These are phyloP conservation scores for Yamadazyma akitaensis DNA, from an alignment of 805 yeast genomes.

Conservation along the genomic window DNA sequence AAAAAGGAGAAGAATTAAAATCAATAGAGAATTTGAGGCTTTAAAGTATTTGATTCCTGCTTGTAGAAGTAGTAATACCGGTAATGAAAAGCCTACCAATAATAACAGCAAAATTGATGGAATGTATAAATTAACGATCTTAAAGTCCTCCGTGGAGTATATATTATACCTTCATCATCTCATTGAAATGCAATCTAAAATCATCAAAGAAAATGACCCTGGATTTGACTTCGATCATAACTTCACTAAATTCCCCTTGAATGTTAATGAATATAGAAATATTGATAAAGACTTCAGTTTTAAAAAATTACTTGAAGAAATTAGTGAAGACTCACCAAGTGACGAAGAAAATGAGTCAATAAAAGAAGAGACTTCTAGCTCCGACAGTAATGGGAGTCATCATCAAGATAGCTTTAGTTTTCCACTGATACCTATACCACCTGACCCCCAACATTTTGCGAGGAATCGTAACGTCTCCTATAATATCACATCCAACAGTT, in stretches of 20 bases:
- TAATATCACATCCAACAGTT: background rate
- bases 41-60: constrained; percentile 76
- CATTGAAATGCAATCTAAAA: constrained; percentile 48
- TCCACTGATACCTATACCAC: background rate
- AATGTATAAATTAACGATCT: constrained; percentile 76
- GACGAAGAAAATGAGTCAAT: constrained; percentile 2
- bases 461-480: constrained; percentile 5
- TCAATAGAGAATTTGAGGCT: constrained; percentile 81
- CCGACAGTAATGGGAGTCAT: background rate
- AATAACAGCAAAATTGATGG: constrained; percentile 45
- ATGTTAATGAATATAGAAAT: constrained; percentile 57
- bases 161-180: constrained; percentile 65
- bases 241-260: constrained; percentile 54
- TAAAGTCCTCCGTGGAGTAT: constrained; percentile 82
- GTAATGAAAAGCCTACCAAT: constrained; percentile 6
- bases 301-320: constrained; percentile 23
- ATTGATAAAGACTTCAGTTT: constrained; percentile 57
- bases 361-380: background rate
- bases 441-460: background rate
- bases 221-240: constrained; percentile 38
- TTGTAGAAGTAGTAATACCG: constrained; percentile 48
- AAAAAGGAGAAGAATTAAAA: constrained; percentile 71
- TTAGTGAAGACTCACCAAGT: constrained; percentile 1
- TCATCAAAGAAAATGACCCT: constrained; percentile 24
- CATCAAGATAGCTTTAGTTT: background rate